Evolutionary conservation across 306 rosid genomes (phyloP).

Genomic region (Fagus sylvatica): DNA sequence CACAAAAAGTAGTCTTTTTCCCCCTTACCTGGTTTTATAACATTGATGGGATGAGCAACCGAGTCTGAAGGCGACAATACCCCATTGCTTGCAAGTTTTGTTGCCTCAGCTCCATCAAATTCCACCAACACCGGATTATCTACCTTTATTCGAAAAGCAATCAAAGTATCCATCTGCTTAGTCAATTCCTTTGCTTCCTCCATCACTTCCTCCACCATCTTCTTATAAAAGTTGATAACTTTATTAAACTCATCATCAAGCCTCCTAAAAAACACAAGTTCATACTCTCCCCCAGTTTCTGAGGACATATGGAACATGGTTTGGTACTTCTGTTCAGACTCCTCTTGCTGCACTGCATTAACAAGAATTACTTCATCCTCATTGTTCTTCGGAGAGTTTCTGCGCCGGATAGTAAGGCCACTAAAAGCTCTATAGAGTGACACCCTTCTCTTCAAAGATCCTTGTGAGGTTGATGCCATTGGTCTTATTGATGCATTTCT

Average conservation of each 20-base stretch:
- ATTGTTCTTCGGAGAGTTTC: constrained; percentile 32
- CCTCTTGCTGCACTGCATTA: constrained; percentile 32
- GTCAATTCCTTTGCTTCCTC: constrained; percentile 68
- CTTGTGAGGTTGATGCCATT: constrained; percentile 46
- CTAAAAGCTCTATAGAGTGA: constrained; percentile 70
- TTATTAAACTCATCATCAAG: constrained; percentile 73
- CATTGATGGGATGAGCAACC: constrained; percentile 17
- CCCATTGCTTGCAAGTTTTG: constrained; percentile 24
- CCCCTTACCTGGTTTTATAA: constrained; percentile 41
- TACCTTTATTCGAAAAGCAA: constrained; percentile 64
- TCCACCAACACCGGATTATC: constrained; percentile 47
- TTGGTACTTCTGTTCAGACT: constrained; percentile 38
- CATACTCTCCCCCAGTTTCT: constrained; percentile 46
- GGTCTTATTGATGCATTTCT: constrained; percentile 12
- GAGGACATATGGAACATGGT: constrained; percentile 49
- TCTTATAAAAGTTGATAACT: constrained; percentile 54
- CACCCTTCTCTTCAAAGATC: constrained; percentile 47
- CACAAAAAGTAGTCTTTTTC: background rate
- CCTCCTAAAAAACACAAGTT: constrained; percentile 52
- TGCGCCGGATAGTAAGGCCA: constrained; percentile 44
- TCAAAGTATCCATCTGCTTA: constrained; percentile 52
- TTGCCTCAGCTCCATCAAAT: background rate
- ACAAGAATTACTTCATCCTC: constrained; percentile 64
- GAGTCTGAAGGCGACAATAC: constrained; percentile 26
- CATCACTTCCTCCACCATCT: constrained; percentile 46